These are phyloP conservation scores for Leptographium wingfieldii DNA, from an alignment of 2,329 filamentous ascomycete genomes.

Conservation along the genomic window DNA sequence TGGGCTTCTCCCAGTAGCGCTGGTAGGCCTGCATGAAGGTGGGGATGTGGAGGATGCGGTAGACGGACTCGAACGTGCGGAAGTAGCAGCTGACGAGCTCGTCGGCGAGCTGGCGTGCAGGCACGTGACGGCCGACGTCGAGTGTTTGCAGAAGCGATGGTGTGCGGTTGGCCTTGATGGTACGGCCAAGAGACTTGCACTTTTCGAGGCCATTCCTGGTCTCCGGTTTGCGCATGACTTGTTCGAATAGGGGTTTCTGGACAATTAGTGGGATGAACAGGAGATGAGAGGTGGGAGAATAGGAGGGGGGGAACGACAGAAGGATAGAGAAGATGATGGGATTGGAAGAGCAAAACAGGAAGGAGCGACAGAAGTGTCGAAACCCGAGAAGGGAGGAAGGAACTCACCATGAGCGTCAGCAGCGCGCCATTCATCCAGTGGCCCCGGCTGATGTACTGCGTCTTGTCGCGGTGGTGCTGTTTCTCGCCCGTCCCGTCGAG, in stretches of 20 bases:
- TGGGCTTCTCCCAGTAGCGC: constrained; percentile 32
- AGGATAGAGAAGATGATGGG: background rate
- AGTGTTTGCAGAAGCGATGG: constrained; percentile 9
- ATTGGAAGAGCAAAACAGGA: background rate
- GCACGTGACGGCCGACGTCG: constrained; percentile 27
- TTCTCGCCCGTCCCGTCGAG: background rate
- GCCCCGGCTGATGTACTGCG: constrained; percentile 41
- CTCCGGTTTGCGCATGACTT: constrained; percentile 28
- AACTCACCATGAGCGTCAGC: constrained; percentile 29
- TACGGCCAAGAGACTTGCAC: constrained; percentile 39
- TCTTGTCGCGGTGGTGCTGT: constrained; percentile 23
- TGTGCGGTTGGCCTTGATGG: constrained; percentile 35
- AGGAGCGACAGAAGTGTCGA: background rate
- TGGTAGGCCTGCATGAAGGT: constrained; percentile 43
- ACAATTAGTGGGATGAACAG: background rate
- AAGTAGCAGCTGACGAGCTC: constrained; percentile 40
- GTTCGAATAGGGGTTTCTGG: constrained; percentile 26
- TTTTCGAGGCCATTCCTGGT: constrained; percentile 29
- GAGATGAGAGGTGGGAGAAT: background rate
- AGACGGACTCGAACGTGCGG: constrained; percentile 40
- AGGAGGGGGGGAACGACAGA: background rate
- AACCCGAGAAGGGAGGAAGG: background rate
- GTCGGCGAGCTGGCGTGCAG: constrained; percentile 30
- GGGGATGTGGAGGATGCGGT: constrained; percentile 44
- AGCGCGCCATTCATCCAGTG: constrained; percentile 36